These are phyloP conservation scores for Colletotrichum brevisporum DNA, from an alignment of 2,329 filamentous ascomycete species.

Conservation along the genomic window DNA sequence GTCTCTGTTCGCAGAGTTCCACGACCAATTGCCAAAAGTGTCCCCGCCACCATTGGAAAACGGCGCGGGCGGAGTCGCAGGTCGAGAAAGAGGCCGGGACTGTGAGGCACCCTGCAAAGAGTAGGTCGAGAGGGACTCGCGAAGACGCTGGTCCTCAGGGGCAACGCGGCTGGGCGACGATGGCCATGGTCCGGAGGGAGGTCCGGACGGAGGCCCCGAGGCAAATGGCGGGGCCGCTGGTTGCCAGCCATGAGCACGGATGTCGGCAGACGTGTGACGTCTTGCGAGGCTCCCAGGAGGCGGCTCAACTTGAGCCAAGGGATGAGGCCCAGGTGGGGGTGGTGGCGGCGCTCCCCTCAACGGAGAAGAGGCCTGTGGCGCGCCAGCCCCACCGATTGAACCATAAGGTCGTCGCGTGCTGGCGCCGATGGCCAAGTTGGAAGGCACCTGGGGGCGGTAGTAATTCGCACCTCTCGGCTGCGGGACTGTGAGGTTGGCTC, in stretches of 20 bases:
- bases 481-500: conserved; percentile 76
- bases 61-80: conserved; percentile 66
- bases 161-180: conserved; percentile 66
- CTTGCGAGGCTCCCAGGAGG: conserved; percentile 80
- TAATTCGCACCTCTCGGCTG: conserved; percentile 71
- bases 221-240: conserved; percentile 63
- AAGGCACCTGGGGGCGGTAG: conserved; percentile 83
- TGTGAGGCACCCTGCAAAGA: conserved; percentile 63
- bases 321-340: conserved; percentile 76
- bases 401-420: conserved; percentile 86
- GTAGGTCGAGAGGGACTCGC: conserved; percentile 70
- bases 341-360: conserved; percentile 76
- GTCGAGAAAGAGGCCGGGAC: conserved; percentile 62
- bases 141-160: conserved; percentile 68
- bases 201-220: conserved; percentile 66
- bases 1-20: conserved; percentile 66
- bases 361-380: conserved; percentile 80
- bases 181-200: conserved; percentile 66
- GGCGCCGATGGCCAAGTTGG: conserved; percentile 77
- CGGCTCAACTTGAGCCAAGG: conserved; percentile 73
- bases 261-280: conserved; percentile 95
- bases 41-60: conserved; percentile 63
- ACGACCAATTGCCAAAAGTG: conserved; percentile 69
- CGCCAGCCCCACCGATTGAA: conserved; percentile 81
- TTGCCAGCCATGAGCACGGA: conserved; percentile 88